A percentile compares a stretch with the other conserved stretches of the same genome.
These are phyloP conservation scores for Pleurotus salmoneostramineus DNA, from an alignment of 768 basidiomycete genomes.

Conservation along the genomic window DNA sequence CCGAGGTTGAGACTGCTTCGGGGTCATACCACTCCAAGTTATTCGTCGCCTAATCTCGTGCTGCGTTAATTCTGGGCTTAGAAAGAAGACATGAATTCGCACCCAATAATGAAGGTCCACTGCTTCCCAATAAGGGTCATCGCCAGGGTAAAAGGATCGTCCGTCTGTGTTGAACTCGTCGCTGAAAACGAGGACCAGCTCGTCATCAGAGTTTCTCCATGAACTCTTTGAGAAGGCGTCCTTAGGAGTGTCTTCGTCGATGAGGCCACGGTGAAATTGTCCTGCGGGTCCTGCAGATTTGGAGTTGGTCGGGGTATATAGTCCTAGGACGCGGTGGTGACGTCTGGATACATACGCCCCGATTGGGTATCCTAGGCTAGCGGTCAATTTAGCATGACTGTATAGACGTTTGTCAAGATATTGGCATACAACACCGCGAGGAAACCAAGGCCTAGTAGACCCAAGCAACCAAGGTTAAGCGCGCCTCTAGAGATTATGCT, in stretches of 20 bases:
- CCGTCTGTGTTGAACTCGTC: slow-evolving; percentile 81
- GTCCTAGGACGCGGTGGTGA: slow-evolving; percentile 4
- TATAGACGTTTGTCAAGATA: background rate
- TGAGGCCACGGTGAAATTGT: slow-evolving; percentile 41
- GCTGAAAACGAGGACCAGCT: slow-evolving; percentile 63
- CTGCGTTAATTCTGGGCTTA: background rate
- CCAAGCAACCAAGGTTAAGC: slow-evolving; percentile 68
- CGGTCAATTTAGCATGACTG: background rate
- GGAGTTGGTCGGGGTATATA: slow-evolving; percentile 16
- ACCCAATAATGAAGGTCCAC: slow-evolving; percentile 79
- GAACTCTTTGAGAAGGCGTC: slow-evolving; percentile 51
- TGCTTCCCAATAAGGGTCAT: slow-evolving; percentile 86
- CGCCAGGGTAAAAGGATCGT: slow-evolving; percentile 75
- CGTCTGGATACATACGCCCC: slow-evolving; percentile 24
- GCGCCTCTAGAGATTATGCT: slow-evolving; percentile 35
- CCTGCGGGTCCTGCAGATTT: slow-evolving; percentile 64
- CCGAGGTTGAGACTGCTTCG: slow-evolving; percentile 60
- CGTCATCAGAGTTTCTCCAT: slow-evolving; percentile 51
- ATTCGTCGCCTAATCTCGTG: slow-evolving; percentile 47
- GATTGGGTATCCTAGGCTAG: slow-evolving; percentile 21
- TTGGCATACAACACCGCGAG: slow-evolving; percentile 56
- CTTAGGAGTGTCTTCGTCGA: slow-evolving; percentile 57
- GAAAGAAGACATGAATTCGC: background rate
- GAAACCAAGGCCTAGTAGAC: slow-evolving; percentile 43
- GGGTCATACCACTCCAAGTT: slow-evolving; percentile 91